Evolutionary conservation across 495 filamentous ascomycete genomes (phyloP).

Genomic region (Penicillium odoratum): DNA sequence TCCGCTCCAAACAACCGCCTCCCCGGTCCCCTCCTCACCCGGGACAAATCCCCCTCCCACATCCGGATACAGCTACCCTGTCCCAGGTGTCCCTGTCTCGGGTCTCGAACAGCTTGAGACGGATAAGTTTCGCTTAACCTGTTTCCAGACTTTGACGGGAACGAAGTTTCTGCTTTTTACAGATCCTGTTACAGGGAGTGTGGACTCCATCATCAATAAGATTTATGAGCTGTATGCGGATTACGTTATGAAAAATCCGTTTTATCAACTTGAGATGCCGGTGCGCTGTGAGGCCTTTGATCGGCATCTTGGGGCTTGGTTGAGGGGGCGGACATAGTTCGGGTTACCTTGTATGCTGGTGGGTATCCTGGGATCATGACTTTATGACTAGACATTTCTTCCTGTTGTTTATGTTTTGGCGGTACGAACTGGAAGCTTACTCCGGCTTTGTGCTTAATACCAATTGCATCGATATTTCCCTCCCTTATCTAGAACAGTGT

Average conservation of each 20-base stretch:
- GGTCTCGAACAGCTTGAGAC: slow-evolving; percentile 91
- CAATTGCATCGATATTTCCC: slow-evolving; percentile 27
- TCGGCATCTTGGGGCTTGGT: slow-evolving; percentile 63
- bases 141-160: slow-evolving; percentile 91
- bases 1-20: slow-evolving; percentile 32
- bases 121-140: slow-evolving; percentile 87
- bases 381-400: slow-evolving; percentile 28
- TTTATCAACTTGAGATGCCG: slow-evolving; percentile 97
- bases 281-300: slow-evolving; percentile 94
- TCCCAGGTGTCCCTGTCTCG: slow-evolving; percentile 48
- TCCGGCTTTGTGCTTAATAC: slow-evolving; percentile 24
- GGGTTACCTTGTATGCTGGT: too few relatives aligned
- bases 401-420: slow-evolving; percentile 7
- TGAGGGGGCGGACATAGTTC: slow-evolving; percentile 37
- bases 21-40: slow-evolving; percentile 30
- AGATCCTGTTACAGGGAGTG: slow-evolving; percentile 84
- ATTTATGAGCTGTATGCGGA: slow-evolving; percentile 96
- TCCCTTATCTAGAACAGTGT: slow-evolving; percentile 8
- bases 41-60: slow-evolving; percentile 26
- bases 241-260: slow-evolving; percentile 99
- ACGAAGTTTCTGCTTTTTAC: slow-evolving; percentile 96
- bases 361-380: slow-evolving; percentile 23
- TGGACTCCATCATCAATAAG: slow-evolving; percentile 75
- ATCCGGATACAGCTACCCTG: slow-evolving; percentile 42
- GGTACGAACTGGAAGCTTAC: slow-evolving; percentile 8